phyloP scores from a whole-genome alignment of 371 early-diverging fungal genomes.

The Rozella allomycis region DNA sequence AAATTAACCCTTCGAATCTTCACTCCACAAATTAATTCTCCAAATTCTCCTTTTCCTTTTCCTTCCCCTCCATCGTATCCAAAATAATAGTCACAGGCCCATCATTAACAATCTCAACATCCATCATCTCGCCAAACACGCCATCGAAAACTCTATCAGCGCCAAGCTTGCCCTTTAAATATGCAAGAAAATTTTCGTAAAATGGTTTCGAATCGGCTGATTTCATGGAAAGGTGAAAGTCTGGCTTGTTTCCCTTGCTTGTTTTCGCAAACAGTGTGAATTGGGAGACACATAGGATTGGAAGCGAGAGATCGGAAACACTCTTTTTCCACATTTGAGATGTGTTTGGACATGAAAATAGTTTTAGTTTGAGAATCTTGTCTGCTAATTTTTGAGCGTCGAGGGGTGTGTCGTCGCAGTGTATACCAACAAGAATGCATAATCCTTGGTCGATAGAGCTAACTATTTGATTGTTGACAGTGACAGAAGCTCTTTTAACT shows the following conservation, averaged over 20 bases:
- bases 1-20: no score
- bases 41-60: no score
- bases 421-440: slow-evolving; percentile 51
- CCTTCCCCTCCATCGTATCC: slow-evolving; percentile 4
- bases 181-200: slow-evolving; percentile 44
- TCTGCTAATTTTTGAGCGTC: slow-evolving; percentile 48
- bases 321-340: slow-evolving; percentile 47
- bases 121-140: slow-evolving; percentile 64
- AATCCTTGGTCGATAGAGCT: slow-evolving; percentile 46
- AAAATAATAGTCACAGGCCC: slow-evolving; percentile 21
- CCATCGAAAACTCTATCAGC: slow-evolving; percentile 48
- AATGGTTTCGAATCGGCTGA: slow-evolving; percentile 33
- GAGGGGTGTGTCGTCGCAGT: slow-evolving; percentile 38
- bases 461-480: slow-evolving; percentile 38
- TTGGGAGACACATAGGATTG: slow-evolving; percentile 53
- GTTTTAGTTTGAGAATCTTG: slow-evolving; percentile 47
- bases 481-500: slow-evolving; percentile 25
- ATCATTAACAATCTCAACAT: slow-evolving; percentile 59
- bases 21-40: no score
- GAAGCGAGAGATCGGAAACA: slow-evolving; percentile 40
- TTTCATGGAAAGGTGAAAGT: slow-evolving; percentile 69
- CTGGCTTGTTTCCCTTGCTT: slow-evolving; percentile 56
- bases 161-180: slow-evolving; percentile 37
- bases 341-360: slow-evolving; percentile 36
- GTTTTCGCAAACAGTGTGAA: slow-evolving; percentile 58